Base-by-base conservation (phyloP, 768 basidiomycete species). In the Lactarius quietus region DNA sequence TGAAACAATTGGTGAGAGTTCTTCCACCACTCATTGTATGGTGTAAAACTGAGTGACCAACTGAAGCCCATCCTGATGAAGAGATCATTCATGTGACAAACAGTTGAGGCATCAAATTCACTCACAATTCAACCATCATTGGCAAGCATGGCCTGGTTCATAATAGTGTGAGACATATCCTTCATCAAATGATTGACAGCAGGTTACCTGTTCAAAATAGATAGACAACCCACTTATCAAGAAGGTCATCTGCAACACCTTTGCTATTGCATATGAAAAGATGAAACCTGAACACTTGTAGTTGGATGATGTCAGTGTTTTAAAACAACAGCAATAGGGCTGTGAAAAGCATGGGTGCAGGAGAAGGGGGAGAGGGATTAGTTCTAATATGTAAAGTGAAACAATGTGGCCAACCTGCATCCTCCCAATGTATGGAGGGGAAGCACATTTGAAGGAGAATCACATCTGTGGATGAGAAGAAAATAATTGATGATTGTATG, bases 391-490 rank as follows among this genome's bases (percentile, higher is more conserved):
- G 59, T 52, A 55, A 62, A 20, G 57, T 54, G 35, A 61, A 57
- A 61, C 10, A 61, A 69, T n/a, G 64, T 59, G 59, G 67, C 56
- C 68, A 23, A 29, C 57, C 64, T 59, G 28, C 9, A 12, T 36
- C 45, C 35, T 52, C 33, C 45, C 15, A 17, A 56, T 68, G 48
- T 36, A 59, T n/a, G 61, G 60, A 64, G 61, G 64, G 62, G 62
- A 62, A 68, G 70, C 52, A 62, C 66, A 66, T 81, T 70, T 86
- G 85, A 84, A 81, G 79, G 75, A 84, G 86, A 83, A 68, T 77
- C 87, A 88, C 89, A 89, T 90, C 89, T 89, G 87, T 88, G 77
- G 79, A 76, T 76, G 76, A 76, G 67, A 76, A 75, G 76, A 77
- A 70, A 70, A 38, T n/a, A 64, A 63, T 28, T 75, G 76, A 81